These are phyloP conservation scores for Tagetes patula DNA, from an alignment of 129 eudicot genomes.

Conservation along the genomic window DNA sequence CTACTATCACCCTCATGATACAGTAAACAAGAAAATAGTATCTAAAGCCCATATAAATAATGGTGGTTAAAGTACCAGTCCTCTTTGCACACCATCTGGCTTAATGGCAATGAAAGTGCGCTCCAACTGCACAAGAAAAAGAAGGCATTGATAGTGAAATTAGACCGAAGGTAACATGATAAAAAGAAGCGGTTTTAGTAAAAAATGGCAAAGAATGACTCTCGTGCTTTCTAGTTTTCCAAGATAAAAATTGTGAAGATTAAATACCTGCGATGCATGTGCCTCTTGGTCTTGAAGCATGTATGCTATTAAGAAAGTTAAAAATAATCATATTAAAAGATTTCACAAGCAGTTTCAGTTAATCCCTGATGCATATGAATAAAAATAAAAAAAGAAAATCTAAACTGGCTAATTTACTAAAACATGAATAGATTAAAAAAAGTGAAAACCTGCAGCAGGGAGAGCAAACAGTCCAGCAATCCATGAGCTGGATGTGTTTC, in stretches of 20 bases:
- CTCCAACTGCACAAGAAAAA: conserved; percentile 61
- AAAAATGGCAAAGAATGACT: neutral
- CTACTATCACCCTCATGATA: neutral
- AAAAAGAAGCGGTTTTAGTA: neutral
- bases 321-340: conserved; percentile 1
- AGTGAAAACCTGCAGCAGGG: conserved; percentile 81
- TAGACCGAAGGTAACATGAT: too few relatives aligned
- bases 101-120: conserved; percentile 96
- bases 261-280: conserved; percentile 73
- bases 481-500: conserved; percentile 66
- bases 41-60: neutral
- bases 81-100: conserved; percentile 99
- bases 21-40: neutral
- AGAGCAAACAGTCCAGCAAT: conserved; percentile 75
- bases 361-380: neutral
- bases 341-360: conserved; percentile 1
- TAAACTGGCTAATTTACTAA: neutral
- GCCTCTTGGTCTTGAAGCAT: conserved; percentile 95
- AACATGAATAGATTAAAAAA: neutral
- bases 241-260: neutral
- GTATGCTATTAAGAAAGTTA: conserved; percentile 50
- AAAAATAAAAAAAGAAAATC: neutral
- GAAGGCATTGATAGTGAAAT: neutral
- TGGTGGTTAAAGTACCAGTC: conserved; percentile 52
- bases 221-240: neutral